Evolutionary conservation across 306 rosid genomes (phyloP), one percentile per base, ranked within the genome.

Genomic region (Cucurbita ficifolia): DNA sequence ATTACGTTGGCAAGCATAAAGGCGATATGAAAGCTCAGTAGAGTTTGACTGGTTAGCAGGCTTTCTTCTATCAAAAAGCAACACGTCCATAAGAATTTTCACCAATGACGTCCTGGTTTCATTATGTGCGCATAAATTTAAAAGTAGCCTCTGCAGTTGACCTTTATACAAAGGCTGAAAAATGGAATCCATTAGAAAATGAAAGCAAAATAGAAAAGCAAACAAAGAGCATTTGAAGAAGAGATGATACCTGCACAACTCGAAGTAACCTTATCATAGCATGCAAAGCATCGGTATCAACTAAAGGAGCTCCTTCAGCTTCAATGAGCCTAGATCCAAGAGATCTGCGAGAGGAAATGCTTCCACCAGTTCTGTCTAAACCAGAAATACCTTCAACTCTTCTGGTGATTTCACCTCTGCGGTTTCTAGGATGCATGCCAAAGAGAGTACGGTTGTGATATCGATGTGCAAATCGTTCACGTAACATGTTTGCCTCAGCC

Each of bases 401-500:
- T 74, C 98, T 86, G 74, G 98, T 87, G 70, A 86, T 70, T 76
- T 93, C 97, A 77, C 96, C 98, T 84, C 98, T 86, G 21, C 98
- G 98, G 69, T 85, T 84, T 82, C 98, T 86, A 73, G 98, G 92
- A 81, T 93, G 80, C 92, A 88, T 88, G 54, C 98, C 98, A 86
- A 93, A 87, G 56, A 93, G 88, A 69, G 90, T 83, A 51, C 96
- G 97, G 74, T 88, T 93, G 79, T 63, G 78, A 54, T 90, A 90
- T 48, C 98, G 88, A 82, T 88, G 93, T 48, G 98, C 98, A 82
- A 90, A 91, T 85, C 98, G 87, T 86, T 93, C 98, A 60, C 98
- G 87, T 78, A 93, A 81, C 92, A 93, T 82, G 75, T 87, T 90
- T 76, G 98, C 98, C 92, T 93, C 98, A 40, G 98, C 96, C 64